Evolutionary conservation across 139 green algal genomes (phyloP), one percentile per base, ranked within the genome.

Genomic region (Picochlorum costavermella): DNA sequence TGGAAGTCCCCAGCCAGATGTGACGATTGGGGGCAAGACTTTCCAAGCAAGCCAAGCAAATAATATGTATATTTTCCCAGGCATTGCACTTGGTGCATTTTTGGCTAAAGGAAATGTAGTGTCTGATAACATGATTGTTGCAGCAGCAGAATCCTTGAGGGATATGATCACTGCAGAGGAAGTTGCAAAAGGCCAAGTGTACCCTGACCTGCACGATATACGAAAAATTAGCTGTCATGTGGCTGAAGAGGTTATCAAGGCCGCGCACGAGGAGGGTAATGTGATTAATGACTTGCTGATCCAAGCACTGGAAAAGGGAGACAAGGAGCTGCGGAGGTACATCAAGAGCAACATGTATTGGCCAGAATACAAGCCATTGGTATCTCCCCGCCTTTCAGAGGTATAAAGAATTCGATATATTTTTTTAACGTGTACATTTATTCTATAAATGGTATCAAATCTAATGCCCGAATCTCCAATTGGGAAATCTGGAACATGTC

Each of bases 21-120:
- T 83, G 14, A 44, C 74, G 6, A 65, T 68, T 43, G 60, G 75
- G 11, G 83, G 75, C 11, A 37, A 44, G 12, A 72, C 37, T 10
- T 71, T 55, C 26, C 13, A 12, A 6, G 45, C 67, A 43, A 73
- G 56, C 17, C 82, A 89, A 75, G 81, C 83, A n/a, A 92, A 92
- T 75, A 92, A 92, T 75, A 77, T 88, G 71, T 87, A 80, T 69
- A 78, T 90, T 45, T 92, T 89, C 69, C 76, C 78, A 3, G 77
- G 79, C 2, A 57, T 89, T 20, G 81, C 76, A 2, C 57, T 87
- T 20, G 83, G 77, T 14, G 78, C 80, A 11, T 56, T 65, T 26
- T 56, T 87, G 61, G 70, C 55, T 0, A 46, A 69, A 31, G 53
- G 64, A 26, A 69, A 73, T 45, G 11, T 63, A 0, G 71, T 88